Evolutionary conservation across 2,329 filamentous ascomycete species (phyloP), one percentile per base, ranked within the genome.

Genomic region (Apiospora sp.): DNA sequence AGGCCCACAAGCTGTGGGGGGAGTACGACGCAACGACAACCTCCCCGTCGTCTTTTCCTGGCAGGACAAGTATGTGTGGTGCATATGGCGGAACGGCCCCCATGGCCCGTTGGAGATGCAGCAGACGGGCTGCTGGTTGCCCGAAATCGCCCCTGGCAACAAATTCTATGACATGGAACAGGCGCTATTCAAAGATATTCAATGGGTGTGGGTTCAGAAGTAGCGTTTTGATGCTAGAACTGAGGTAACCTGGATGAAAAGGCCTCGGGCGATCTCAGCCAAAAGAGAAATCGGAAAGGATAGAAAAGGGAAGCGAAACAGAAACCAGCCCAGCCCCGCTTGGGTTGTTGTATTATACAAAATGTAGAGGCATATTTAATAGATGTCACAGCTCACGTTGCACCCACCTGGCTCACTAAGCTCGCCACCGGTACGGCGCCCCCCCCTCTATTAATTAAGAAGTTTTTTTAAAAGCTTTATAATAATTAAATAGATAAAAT

Each of bases 11-110:
- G 41, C 4, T 68, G n/a, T 68, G 67, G 67, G 13, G 12, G 13
- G 22, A 5, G 67, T 1, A 1, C n/a, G 44, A 14, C 67, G 10
- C n/a, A 68, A 68, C 24, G 27, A 68, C 10, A 48, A 68, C 24
- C 67, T 68, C n/a, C 67, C 67, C 41, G 67, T 68, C n/a, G 41
- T 68, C n/a, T 48, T 68, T 30, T 30, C n/a, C 41, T 68, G 67
- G 67, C 67, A 68, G 43, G 41, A 68, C 16, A 27, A 30, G 67
- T 68, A 68, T n/a, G 41, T 48, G 12, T 68, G 67, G 67, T 68
- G 41, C 67, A 46, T 68, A 44, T 68, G 67, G 67, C 41, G 67
- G 13, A 68, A 68, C 67, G 67, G 67, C 13, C 67, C 67, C 24
- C n/a, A 46, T 4, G 67, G 67, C 41, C 67, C 67, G 6, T 48